phyloP scores from a whole-genome alignment of 208 protist genomes.

The Wallacemonas sp. region DNA sequence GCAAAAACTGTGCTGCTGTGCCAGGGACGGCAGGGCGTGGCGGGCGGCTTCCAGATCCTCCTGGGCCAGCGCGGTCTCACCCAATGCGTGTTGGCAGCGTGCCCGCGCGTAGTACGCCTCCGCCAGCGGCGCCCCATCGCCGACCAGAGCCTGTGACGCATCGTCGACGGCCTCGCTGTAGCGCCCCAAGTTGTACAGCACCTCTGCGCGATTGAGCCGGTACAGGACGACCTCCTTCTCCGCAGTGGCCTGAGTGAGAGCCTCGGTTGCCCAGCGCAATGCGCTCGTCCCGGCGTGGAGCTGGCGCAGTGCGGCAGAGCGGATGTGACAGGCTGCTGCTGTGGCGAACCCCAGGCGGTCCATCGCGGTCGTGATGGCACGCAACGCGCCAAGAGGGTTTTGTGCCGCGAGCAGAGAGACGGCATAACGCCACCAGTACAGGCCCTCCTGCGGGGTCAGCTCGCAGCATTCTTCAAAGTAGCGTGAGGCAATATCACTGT shows the following conservation, averaged over 20 bases:
- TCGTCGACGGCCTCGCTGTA: slow-evolving; percentile 28
- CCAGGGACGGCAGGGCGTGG: slow-evolving; percentile 38
- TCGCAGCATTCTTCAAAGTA: slow-evolving; percentile 54
- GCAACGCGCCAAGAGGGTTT: slow-evolving; percentile 27
- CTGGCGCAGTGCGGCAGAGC: slow-evolving; percentile 38
- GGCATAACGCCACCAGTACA: slow-evolving; percentile 32
- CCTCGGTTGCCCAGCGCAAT: slow-evolving; percentile 39
- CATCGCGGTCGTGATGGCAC: slow-evolving; percentile 9
- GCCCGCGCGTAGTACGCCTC: slow-evolving; percentile 82
- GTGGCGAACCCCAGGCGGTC: slow-evolving; percentile 22
- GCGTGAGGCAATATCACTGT: slow-evolving; percentile 70
- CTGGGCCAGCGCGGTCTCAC: slow-evolving; percentile 43
- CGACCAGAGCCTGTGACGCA: slow-evolving; percentile 11
- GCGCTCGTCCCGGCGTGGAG: slow-evolving; percentile 57
- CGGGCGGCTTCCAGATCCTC: slow-evolving; percentile 59
- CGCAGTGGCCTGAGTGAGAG: slow-evolving; percentile 23
- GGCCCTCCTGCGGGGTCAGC: slow-evolving; percentile 24
- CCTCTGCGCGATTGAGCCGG: slow-evolving; percentile 21
- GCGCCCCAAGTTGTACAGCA: slow-evolving; percentile 29
- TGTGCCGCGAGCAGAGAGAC: slow-evolving; percentile 19
- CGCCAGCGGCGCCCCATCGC: slow-evolving; percentile 4
- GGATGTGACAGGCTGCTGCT: slow-evolving; percentile 22
- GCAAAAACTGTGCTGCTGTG: slow-evolving; percentile 32
- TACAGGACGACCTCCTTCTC: not conserved
- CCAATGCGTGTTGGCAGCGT: slow-evolving; percentile 72